Conservation (phyloP, 73 alveolate genomes). For the Paramecium tetraurelia region DNA sequence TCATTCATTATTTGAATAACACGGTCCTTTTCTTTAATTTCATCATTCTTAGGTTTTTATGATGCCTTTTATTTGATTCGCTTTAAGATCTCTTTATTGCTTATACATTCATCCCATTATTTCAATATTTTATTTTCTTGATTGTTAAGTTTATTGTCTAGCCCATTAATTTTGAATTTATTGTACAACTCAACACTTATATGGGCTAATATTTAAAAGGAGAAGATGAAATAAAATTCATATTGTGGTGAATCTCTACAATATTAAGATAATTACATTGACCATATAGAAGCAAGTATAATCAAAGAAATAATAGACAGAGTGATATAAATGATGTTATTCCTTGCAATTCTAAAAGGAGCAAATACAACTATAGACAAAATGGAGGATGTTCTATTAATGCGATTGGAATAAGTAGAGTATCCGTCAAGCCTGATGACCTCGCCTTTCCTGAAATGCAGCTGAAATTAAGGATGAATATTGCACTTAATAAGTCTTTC, state of each 20-base stretch:
- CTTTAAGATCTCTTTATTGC: not conserved
- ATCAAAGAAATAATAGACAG: not conserved
- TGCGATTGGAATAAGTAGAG: not conserved
- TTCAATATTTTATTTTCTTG: not conserved
- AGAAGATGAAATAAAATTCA: not conserved
- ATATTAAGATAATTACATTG: not conserved
- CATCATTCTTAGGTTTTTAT: not conserved
- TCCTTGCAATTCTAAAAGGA: not conserved
- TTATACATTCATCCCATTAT: conserved; percentile 31
- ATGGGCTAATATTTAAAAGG: not conserved
- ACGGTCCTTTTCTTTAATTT: not conserved
- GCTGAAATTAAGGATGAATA: not conserved
- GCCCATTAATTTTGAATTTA: not conserved
- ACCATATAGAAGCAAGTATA: not conserved
- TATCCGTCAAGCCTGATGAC: not conserved
- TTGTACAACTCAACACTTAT: not conserved
- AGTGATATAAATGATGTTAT: not conserved
- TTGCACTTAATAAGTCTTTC: not conserved
- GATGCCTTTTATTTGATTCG: not conserved
- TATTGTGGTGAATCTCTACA: not conserved
- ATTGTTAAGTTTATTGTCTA: not conserved
- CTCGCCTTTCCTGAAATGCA: conserved; percentile 14
- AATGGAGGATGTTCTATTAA: not conserved
- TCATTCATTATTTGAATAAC: not conserved
- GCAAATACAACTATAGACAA: not conserved